These are phyloP conservation scores for Wickerhamiella alocasiicola DNA, from an alignment of 805 yeast species.

Conservation along the genomic window DNA sequence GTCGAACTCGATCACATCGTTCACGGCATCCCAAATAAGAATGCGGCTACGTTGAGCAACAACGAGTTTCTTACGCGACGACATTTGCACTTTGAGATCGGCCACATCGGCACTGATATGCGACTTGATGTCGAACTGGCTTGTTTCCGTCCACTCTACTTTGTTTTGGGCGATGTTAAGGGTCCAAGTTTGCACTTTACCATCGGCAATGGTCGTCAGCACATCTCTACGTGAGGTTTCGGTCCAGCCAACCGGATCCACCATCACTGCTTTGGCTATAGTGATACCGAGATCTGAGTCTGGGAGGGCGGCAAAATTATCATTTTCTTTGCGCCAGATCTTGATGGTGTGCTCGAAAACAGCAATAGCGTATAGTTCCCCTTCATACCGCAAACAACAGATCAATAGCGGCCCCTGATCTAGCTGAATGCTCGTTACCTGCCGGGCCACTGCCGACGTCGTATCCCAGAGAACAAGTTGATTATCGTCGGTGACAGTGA, in stretches of 20 bases:
- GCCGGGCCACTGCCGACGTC: constrained; percentile 15
- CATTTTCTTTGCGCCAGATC: not conserved
- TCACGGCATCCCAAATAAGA: constrained; percentile 67
- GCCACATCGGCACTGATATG: not conserved
- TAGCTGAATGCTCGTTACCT: not conserved
- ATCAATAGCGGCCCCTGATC: not conserved
- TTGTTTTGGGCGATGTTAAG: not conserved
- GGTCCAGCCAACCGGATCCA: constrained; percentile 52
- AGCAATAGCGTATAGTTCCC: constrained; percentile 14
- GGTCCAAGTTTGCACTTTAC: constrained; percentile 22
- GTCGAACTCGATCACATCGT: constrained; percentile 55
- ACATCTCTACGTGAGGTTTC: constrained; percentile 31
- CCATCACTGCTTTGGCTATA: not conserved
- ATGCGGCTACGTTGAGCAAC: constrained; percentile 49
- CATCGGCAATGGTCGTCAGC: constrained; percentile 44
- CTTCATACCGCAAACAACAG: not conserved
- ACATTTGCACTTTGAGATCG: constrained; percentile 44
- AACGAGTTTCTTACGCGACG: constrained; percentile 66
- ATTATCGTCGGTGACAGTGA: constrained; percentile 35
- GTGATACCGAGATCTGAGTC: not conserved
- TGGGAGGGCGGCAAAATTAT: constrained; percentile 18
- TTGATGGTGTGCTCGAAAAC: constrained; percentile 13
- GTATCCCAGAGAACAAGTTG: constrained; percentile 54
- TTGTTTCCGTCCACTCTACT: constrained; percentile 3
- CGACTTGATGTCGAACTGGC: not conserved